Conservation (phyloP, 805 yeast genomes). For the Zygoascus biomembranicola region DNA sequence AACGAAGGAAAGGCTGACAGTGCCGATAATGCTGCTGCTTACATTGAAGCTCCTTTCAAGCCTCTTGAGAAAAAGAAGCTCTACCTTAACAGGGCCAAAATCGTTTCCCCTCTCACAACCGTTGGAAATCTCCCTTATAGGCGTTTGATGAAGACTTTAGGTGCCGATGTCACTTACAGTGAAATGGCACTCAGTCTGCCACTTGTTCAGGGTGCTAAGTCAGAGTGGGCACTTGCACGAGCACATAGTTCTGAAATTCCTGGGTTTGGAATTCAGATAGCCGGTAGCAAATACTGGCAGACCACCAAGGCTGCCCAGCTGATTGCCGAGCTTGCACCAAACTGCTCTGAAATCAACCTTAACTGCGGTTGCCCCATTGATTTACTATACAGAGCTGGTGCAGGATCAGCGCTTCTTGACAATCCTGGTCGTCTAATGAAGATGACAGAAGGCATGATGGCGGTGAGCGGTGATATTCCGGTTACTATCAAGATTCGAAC, state of each 20-base stretch:
- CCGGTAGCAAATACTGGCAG: slow-evolving; percentile 87
- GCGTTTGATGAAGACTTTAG: slow-evolving; percentile 79
- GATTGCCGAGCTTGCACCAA: slow-evolving; percentile 45
- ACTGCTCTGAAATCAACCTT: slow-evolving; percentile 75
- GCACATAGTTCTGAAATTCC: slow-evolving; percentile 77
- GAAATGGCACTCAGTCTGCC: slow-evolving; percentile 94
- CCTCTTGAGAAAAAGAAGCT: slow-evolving; percentile 73
- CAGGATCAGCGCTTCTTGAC: slow-evolving; percentile 89
- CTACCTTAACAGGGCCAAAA: slow-evolving; percentile 63
- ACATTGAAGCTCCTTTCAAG: slow-evolving; percentile 67
- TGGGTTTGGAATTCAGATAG: slow-evolving; percentile 90
- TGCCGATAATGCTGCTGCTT: slow-evolving; percentile 34
- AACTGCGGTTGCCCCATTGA: slow-evolving; percentile 99
- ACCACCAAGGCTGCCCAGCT: slow-evolving; percentile 90
- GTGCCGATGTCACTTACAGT: slow-evolving; percentile 87
- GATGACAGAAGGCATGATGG: slow-evolving; percentile 80
- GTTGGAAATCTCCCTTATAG: slow-evolving; percentile 96
- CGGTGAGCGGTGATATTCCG: slow-evolving; percentile 83
- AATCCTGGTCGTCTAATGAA: slow-evolving; percentile 75
- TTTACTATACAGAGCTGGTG: slow-evolving; percentile 85
- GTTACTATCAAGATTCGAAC: slow-evolving; percentile 87
- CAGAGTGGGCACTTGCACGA: slow-evolving; percentile 96
- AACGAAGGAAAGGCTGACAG: slow-evolving; percentile 15
- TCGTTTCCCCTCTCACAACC: slow-evolving; percentile 92
- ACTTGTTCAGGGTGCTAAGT: slow-evolving; percentile 76